A percentile compares a stretch with the other conserved stretches of the same genome.
Evolutionary conservation across 1,284 basidiomycete species (phyloP).

Genomic region (Sphaerobolus stellatus): DNA sequence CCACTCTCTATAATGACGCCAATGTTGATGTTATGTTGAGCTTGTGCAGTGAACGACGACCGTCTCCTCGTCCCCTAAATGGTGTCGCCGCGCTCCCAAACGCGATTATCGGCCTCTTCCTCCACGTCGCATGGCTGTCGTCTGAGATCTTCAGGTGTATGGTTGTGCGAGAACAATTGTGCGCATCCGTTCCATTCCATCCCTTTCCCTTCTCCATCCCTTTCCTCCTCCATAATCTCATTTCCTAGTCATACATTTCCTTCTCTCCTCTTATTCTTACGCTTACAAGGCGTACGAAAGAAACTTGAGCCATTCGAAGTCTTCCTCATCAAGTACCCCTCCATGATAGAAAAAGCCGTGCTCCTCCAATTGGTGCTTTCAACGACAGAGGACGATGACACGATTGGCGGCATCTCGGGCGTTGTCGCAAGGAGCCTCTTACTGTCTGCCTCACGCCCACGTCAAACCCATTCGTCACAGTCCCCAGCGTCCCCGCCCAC

Average conservation of each 20-base stretch:
- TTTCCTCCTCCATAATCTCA: too few relatives aligned
- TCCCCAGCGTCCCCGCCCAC: conserved; percentile 82
- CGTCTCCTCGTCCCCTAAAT: conserved; percentile 81
- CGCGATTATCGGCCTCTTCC: conserved; percentile 83
- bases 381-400: conserved; percentile 76
- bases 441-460: conserved; percentile 59
- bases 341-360: conserved; percentile 48
- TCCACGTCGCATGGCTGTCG: conserved; percentile 86
- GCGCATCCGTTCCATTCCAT: neutral
- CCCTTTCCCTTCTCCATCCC: too few relatives aligned
- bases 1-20: neutral
- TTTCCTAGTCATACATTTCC: too few relatives aligned
- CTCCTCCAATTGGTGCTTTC: conserved; percentile 86
- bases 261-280: too few relatives aligned
- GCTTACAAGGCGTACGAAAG: conserved; percentile 76
- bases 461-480: conserved; percentile 60
- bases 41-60: conserved; percentile 69
- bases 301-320: conserved; percentile 82
- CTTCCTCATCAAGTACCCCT: conserved; percentile 76
- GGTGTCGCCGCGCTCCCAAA: conserved; percentile 59
- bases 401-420: conserved; percentile 73
- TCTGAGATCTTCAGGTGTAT: conserved; percentile 88
- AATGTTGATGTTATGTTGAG: conserved; percentile 18
- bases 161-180: conserved; percentile 51
- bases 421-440: conserved; percentile 65